Evolutionary conservation across 306 rosid genomes (phyloP), one percentile per base, ranked within the genome.

Genomic region (Quercus berberidifolia): DNA sequence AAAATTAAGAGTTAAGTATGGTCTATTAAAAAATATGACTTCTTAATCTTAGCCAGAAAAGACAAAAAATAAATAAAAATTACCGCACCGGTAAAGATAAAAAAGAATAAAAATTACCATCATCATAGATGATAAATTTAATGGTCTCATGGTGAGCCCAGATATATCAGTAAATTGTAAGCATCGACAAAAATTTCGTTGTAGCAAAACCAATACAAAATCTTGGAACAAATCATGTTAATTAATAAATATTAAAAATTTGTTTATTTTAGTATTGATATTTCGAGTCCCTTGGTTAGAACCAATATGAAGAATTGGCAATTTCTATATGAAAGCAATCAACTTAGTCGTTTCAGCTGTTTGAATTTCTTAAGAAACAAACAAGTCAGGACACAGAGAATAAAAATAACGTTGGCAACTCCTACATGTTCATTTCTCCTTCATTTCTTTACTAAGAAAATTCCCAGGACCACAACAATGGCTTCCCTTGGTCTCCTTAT

Each of bases 381-480:
- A 65, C 58, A 60, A 19, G 71, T 52, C 49, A 80, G 35, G 79
- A 88, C 79, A 90, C 76, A 75, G 57, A 74, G n/a, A 72, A 77
- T 8, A 5, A 55, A 14, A 21, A 11, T 18, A 55, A 72, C 46
- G 31, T 25, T 25, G 62, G 64, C 65, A 80, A 79, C 60, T 65
- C 74, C 6, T 78, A 26, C 75, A 49, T 65, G 43, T 59, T 54
- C 38, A 26, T 69, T 65, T 52, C 59, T 73, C 56, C 13, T 33
- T 77, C 63, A 70, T 79, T 70, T 65, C 78, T 74, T 87, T 74
- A 41, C 69, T 62, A 71, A 73, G 18, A 65, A 79, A 83, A 31
- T 15, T 84, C 56, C 75, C 55, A 79, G 64, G 77, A 76, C 54
- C 80, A 31, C 74, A 87, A 38, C 88, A 63, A 94, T 94, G 98